Evolutionary conservation across 228 moss, liverwort and hornwort genomes (phyloP).

Genomic region (Sphagnum fallax): DNA sequence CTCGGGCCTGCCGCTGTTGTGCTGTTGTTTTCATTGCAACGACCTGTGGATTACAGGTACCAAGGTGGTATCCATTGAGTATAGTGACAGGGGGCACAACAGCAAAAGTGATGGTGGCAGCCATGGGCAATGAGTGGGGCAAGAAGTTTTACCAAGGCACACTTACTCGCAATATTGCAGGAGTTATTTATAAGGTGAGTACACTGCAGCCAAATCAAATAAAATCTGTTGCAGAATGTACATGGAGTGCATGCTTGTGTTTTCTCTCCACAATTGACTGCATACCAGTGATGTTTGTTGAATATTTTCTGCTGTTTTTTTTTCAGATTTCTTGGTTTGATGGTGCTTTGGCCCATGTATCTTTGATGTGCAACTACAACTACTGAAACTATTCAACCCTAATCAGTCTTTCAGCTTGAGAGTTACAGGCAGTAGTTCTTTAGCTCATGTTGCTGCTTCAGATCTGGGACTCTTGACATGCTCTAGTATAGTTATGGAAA

Average conservation of each 20-base stretch:
- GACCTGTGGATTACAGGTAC: constrained; percentile 47
- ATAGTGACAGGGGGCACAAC: constrained; percentile 93
- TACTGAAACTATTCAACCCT: neutral
- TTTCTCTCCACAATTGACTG: no score
- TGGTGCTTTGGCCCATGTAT: neutral
- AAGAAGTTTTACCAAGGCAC: constrained; percentile 86
- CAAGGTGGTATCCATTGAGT: constrained; percentile 96
- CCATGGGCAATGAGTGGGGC: constrained; percentile 93
- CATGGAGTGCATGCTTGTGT: no score
- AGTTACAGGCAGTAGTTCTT: neutral
- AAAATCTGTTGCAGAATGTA: no score
- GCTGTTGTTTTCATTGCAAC: no score
- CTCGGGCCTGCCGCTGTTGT: no score
- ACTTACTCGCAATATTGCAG: constrained; percentile 90
- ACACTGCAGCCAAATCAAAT: neutral
- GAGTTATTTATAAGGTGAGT: constrained; percentile 83
- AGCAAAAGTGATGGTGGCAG: constrained; percentile 90
- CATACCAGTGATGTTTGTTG: no score
- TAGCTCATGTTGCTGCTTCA: neutral
- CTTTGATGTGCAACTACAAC: neutral
- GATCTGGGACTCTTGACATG: no score
- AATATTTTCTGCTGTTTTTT: no score
- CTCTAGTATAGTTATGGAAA: no score
- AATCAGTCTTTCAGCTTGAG: neutral
- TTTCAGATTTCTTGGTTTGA: no score